These are phyloP conservation scores for Artemisia annua DNA, from an alignment of 129 eudicot species.

Conservation along the genomic window DNA sequence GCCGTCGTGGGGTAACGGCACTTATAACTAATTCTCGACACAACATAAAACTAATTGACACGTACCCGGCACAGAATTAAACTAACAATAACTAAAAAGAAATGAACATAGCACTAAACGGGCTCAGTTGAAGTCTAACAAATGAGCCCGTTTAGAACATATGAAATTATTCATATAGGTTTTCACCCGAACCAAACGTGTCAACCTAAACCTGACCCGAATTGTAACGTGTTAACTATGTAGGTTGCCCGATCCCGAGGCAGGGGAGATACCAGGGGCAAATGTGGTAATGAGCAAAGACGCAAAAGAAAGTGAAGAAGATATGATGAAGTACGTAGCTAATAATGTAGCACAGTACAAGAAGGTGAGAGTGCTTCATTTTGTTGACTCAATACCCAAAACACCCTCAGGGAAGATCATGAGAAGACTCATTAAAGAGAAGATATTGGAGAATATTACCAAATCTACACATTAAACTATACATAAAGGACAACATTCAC, in stretches of 20 bases:
- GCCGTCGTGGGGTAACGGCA: constrained; percentile 73
- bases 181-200: too few species aligned
- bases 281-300: constrained; percentile 66
- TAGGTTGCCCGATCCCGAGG: constrained; percentile 82
- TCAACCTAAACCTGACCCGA: too few species aligned
- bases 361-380: constrained; percentile 70
- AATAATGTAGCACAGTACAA: constrained; percentile 79
- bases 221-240: not conserved
- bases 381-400: constrained; percentile 80
- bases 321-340: constrained; percentile 69
- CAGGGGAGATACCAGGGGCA: constrained; percentile 96
- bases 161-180: too few species aligned
- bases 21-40: not conserved
- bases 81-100: not conserved
- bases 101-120: not conserved
- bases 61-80: too few species aligned
- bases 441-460: constrained; percentile 46
- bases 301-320: constrained; percentile 78
- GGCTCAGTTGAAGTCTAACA: too few species aligned
- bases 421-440: constrained; percentile 81
- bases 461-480: constrained; percentile 21
- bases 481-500: constrained; percentile 1
- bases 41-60: too few species aligned
- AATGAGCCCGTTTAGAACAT: too few species aligned
- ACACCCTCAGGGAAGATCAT: constrained; percentile 89